Conservation (phyloP, 2,329 filamentous ascomycete genomes). For the Diplocarpon rosae region DNA sequence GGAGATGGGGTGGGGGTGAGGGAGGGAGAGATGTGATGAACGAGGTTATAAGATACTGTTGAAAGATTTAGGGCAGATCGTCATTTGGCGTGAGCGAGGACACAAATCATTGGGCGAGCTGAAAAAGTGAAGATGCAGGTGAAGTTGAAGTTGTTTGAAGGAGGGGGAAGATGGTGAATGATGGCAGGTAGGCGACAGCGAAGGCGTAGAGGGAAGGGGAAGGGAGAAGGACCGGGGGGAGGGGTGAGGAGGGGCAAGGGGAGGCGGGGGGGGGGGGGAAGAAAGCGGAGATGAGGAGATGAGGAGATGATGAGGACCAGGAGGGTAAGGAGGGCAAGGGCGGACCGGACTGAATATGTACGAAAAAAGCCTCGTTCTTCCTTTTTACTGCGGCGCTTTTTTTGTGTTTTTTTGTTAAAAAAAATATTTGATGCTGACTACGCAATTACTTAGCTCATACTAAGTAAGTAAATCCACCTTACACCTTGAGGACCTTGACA, state of each 20-base stretch:
- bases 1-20: too few species aligned
- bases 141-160: neutral
- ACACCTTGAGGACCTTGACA: too few species aligned
- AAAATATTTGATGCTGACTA: too few species aligned
- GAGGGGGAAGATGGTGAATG: neutral
- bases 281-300: neutral
- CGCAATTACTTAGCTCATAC: too few species aligned
- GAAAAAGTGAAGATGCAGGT: neutral
- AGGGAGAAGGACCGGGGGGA: neutral
- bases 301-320: too few species aligned
- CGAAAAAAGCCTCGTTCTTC: too few species aligned
- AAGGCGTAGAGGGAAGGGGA: neutral
- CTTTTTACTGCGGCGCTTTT: too few species aligned
- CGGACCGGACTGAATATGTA: neutral
- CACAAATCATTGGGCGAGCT: neutral
- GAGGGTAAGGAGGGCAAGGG: neutral
- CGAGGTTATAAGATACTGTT: too few species aligned
- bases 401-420: too few species aligned
- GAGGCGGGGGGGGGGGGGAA: neutral
- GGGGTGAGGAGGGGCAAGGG: neutral
- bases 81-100: neutral
- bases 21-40: too few species aligned
- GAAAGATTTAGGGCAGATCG: too few species aligned
- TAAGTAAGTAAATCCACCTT: too few species aligned
- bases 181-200: neutral